Conservation (phyloP, 768 basidiomycete species). For the Rhizopogon roseolus region DNA sequence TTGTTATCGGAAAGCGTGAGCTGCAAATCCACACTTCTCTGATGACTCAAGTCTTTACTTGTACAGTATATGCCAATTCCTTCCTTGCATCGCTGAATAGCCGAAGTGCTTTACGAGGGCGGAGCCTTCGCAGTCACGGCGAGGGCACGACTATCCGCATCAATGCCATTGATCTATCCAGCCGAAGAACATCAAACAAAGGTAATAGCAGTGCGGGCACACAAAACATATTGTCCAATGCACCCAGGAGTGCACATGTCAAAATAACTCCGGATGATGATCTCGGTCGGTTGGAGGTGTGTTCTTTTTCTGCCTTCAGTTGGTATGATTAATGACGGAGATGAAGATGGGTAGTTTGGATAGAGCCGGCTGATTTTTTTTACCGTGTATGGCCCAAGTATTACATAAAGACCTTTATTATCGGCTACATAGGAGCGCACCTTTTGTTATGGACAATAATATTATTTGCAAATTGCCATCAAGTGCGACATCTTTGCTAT, state of each 20-base stretch:
- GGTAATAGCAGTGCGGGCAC: not conserved
- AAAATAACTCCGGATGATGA: not conserved
- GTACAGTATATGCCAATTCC: conserved; percentile 42
- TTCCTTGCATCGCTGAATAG: conserved; percentile 42
- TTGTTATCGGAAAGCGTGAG: conserved; percentile 44
- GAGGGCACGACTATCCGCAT: conserved; percentile 1
- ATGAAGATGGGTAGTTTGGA: not conserved
- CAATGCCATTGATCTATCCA: not conserved
- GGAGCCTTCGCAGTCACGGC: not conserved
- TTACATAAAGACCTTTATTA: too few relatives aligned
- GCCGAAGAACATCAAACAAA: not conserved
- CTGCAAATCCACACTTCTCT: not conserved
- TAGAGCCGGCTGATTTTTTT: not conserved
- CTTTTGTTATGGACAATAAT: too few relatives aligned
- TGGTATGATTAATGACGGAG: not conserved
- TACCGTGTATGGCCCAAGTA: too few relatives aligned
- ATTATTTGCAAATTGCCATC: too few relatives aligned
- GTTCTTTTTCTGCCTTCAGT: not conserved
- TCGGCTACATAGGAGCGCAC: too few relatives aligned
- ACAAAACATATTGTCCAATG: not conserved
- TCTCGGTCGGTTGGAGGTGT: not conserved
- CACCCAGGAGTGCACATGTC: not conserved
- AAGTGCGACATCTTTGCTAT: too few relatives aligned
- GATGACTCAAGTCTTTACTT: not conserved
- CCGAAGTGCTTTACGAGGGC: conserved; percentile 28